Base-by-base conservation (phyloP, 2,329 filamentous ascomycete species). In the Colletotrichum abscissum region DNA sequence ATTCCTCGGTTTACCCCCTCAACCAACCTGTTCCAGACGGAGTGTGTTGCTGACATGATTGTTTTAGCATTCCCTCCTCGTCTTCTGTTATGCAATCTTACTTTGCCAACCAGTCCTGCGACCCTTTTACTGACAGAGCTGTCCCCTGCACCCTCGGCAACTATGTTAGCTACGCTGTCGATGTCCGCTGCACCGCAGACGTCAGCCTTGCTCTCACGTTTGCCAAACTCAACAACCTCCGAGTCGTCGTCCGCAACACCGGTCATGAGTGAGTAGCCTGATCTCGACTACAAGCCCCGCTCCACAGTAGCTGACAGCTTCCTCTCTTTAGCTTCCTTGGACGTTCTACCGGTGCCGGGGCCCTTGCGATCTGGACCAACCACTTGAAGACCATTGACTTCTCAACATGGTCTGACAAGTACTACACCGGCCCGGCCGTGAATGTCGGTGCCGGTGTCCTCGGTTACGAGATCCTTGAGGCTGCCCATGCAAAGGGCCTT, bases 401-500 rank as follows among this genome's bases (percentile, higher is more conserved):
- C 75, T 78, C 83, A 26, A 73, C 70, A 0, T 88, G 83, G 69
- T 78, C 79, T 5, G 79, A 82, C 46, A 26, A 77, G 5, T 72
- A 81, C 56, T 92, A 91, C 78, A 79, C 74, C 0, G 89, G 89
- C 9, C 82, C 82, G n/a, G 88, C 88, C 0, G 80, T 89, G 14
- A 88, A 84, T 30, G 77, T 91, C 35, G 88, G 86, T 3, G 86
- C 89, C 6, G 90, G 90, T 55, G 84, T 91, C 0, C 82, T 85
- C 42, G 88, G 83, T 0, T 82, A 79, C 33, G 88, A 91, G 57
- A 83, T 83, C 0, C 80, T 86, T 28, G 76, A 80, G 24, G 80
- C 81, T 5, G 84, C 86, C 1, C 72, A 83, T 35, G 74, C 77
- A 30, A 52, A 69, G 52, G 72, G 64, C 4, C 72, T 75, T 24